phyloP scores from a whole-genome alignment of 345 rosid species.

The Litchi chinensis region DNA sequence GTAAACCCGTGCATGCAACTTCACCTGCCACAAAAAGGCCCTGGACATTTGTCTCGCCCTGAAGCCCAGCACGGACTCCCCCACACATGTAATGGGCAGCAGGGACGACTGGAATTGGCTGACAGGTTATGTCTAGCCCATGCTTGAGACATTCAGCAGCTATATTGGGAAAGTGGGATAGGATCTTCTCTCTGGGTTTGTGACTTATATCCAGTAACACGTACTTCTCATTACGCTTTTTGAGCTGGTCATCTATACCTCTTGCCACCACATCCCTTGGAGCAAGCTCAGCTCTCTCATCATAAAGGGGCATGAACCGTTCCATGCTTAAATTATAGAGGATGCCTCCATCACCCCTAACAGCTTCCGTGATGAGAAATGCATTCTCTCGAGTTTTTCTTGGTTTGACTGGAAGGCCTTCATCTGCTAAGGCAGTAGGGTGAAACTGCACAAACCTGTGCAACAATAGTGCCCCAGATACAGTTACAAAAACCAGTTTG shows the following conservation, averaged over 20 bases:
- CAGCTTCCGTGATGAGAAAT: conserved; percentile 72
- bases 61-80: conserved; percentile 90
- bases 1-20: conserved; percentile 97
- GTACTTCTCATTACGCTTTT: conserved; percentile 69
- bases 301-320: conserved; percentile 81
- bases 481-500: neutral
- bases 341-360: conserved; percentile 94
- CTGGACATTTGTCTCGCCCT: conserved; percentile 84
- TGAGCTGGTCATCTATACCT: conserved; percentile 93
- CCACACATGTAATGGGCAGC: conserved; percentile 98
- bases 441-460: conserved; percentile 96
- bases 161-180: conserved; percentile 94
- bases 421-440: conserved; percentile 96
- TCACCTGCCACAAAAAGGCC: conserved; percentile 97
- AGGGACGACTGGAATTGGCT: conserved; percentile 35
- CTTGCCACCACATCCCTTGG: conserved; percentile 97
- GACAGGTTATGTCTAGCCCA: conserved; percentile 72
- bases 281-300: conserved; percentile 93
- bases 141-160: conserved; percentile 80
- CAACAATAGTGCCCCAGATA: conserved; percentile 14
- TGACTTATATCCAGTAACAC: conserved; percentile 93
- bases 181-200: conserved; percentile 72
- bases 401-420: conserved; percentile 86
- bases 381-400: conserved; percentile 70
- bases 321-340: conserved; percentile 82